Evolutionary conservation across 1,139 yeast genomes (phyloP), one percentile per base, ranked within the genome.

Genomic region (Kodamaea anthophila): DNA sequence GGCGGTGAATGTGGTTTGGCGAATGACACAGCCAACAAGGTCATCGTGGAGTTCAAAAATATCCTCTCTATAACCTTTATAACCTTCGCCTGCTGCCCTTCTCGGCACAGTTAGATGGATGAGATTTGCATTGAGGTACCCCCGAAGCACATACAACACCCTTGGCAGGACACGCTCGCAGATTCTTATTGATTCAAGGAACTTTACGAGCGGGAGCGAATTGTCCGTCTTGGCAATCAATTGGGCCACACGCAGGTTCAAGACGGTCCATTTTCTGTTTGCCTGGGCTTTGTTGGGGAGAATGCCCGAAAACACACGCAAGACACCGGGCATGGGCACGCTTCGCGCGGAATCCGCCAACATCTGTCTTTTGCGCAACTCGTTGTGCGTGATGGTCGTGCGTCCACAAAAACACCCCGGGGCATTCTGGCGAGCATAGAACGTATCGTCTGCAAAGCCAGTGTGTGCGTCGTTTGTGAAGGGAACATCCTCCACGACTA

Each of bases 1-100:
- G 15, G 44, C 50, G 6, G 51, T 47, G 34, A 62, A 63, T 8
- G 46, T 32, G 22, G 51, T 53, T 35, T 63, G 67, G 9, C 60
- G 43, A 13, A 48, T 13, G 6, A 59, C 55, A 29, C 57, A 51
- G 0, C 56, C 30, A 5, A 27, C 25, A 11, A 18, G 14, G 26
- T 27, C 24, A 8, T 21, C 30, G 13, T 15, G 24, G 13, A 27
- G 15, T 15, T 27, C 30, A 9, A 29, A 15, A 13, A 9, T 9
- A 6, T 10, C 15, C 13, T 6, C 18, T n/a, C n/a, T n/a, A n/a
- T n/a, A n/a, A n/a, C n/a, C n/a, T n/a, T n/a, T n/a, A 8, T n/a
- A 6, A 7, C 18, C 13, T 9, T 16, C 15, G n/a, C 9, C 14
- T 9, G 20, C 7, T 43, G n/a, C 16, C 9, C 13, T 10, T 5